Conservation (phyloP, 805 yeast species). For the Metschnikowia henanensis region DNA sequence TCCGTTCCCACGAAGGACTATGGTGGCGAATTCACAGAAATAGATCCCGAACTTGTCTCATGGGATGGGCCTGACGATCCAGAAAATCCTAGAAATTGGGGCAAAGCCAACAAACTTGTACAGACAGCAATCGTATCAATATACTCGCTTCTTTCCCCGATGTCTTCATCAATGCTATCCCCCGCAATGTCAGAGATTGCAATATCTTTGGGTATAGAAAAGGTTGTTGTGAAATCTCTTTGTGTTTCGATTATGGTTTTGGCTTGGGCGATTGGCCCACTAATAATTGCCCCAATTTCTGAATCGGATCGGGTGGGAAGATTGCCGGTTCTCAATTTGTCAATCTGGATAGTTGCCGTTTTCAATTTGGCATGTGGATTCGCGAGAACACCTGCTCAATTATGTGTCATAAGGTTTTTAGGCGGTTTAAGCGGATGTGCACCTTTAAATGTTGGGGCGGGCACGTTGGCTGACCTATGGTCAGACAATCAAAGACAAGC, state of each 20-base stretch:
- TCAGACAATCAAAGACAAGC: constrained; percentile 49
- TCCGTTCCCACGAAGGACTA: constrained; percentile 38
- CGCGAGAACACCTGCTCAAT: constrained; percentile 55
- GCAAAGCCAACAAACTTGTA: constrained; percentile 36
- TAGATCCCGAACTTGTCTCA: constrained; percentile 67
- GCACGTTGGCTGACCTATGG: constrained; percentile 63
- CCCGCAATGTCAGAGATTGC: constrained; percentile 57
- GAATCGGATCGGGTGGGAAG: constrained; percentile 62
- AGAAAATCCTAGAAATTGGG: constrained; percentile 66
- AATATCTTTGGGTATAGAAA: constrained; percentile 33
- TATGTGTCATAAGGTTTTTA: constrained; percentile 58
- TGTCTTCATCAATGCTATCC: constrained; percentile 61
- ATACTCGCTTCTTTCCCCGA: constrained; percentile 60
- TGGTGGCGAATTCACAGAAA: constrained; percentile 52
- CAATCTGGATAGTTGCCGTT: constrained; percentile 47
- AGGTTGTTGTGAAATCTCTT: constrained; percentile 26
- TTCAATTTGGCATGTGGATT: constrained; percentile 65
- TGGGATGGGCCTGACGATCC: constrained; percentile 69
- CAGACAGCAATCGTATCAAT: constrained; percentile 49
- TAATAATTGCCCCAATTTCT: constrained; percentile 64
- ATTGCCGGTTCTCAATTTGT: constrained; percentile 49
- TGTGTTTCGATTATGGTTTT: constrained; percentile 62
- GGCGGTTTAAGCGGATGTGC: constrained; percentile 72
- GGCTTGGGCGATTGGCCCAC: constrained; percentile 69
- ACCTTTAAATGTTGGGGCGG: constrained; percentile 69